Conservation (phyloP, 2,329 filamentous ascomycete species). For the Shiraia sp. region DNA sequence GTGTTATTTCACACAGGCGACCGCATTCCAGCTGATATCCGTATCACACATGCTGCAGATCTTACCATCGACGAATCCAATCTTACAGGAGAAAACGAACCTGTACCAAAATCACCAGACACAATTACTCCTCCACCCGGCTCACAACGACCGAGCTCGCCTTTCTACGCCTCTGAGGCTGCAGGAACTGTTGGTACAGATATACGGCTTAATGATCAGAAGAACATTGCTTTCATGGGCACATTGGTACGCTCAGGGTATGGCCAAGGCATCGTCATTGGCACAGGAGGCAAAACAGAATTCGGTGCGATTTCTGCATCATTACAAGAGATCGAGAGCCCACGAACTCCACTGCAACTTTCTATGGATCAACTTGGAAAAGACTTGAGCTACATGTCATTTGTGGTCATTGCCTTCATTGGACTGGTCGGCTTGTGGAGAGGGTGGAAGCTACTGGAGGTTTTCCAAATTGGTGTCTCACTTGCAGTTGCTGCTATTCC, state of each 20-base stretch:
- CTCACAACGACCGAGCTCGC: conserved; percentile 54
- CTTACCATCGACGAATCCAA: conserved; percentile 96
- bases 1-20: conserved; percentile 95
- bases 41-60: conserved; percentile 87
- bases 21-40: conserved; percentile 92
- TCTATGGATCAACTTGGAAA: conserved; percentile 98
- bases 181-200: conserved; percentile 65
- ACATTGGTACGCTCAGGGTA: conserved; percentile 94
- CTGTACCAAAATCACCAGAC: conserved; percentile 76
- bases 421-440: conserved; percentile 88
- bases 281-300: conserved; percentile 89
- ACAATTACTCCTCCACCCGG: conserved; percentile 53
- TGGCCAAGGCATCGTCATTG: conserved; percentile 95
- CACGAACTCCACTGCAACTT: conserved; percentile 87
- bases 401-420: conserved; percentile 90
- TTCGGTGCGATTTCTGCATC: conserved; percentile 96
- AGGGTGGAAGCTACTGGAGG: conserved; percentile 86
- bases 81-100: conserved; percentile 93
- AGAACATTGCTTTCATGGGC: conserved; percentile 98
- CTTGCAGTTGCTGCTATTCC: conserved; percentile 95
- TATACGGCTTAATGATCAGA: conserved; percentile 71
- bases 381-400: conserved; percentile 95
- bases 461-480: conserved; percentile 97
- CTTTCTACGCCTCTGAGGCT: conserved; percentile 62
- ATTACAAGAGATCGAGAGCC: conserved; percentile 91